Conservation (phyloP, 202 grass and related monocot species). For the Setaria italica region DNA sequence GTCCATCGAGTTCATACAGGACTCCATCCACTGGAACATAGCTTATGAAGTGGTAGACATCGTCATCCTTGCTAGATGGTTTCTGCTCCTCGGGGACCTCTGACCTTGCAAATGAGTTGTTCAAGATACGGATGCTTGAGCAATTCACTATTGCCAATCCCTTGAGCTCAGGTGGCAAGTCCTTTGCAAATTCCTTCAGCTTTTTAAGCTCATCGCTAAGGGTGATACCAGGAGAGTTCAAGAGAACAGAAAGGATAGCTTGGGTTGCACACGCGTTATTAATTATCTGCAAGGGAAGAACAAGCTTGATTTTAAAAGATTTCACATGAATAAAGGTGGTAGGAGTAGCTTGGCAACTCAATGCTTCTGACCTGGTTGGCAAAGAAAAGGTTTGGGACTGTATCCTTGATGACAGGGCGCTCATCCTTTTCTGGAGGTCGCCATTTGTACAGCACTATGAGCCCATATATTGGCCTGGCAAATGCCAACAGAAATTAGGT, state of each 20-base stretch:
- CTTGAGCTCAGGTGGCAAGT: conserved; percentile 87
- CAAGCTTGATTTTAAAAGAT: conserved; percentile 14
- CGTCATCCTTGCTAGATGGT: conserved; percentile 63
- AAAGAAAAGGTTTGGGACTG: conserved; percentile 84
- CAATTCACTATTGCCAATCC: conserved; percentile 72
- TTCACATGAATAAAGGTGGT: background rate
- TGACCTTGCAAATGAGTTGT: conserved; percentile 70
- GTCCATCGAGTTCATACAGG: conserved; percentile 63
- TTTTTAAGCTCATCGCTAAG: conserved; percentile 76
- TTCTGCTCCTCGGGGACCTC: conserved; percentile 69
- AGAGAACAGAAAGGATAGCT: conserved; percentile 89
- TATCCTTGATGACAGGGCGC: conserved; percentile 64
- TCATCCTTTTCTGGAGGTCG: conserved; percentile 67
- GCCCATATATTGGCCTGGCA: conserved; percentile 78
- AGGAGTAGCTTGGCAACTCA: conserved; percentile 6
- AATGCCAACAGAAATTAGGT: conserved; percentile 23
- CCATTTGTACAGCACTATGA: conserved; percentile 83
- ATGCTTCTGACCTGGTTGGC: conserved; percentile 74
- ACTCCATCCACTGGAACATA: conserved; percentile 61
- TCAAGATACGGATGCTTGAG: conserved; percentile 61
- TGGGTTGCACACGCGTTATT: conserved; percentile 94
- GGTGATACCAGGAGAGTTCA: conserved; percentile 79
- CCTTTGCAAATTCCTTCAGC: conserved; percentile 88
- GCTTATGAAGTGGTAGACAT: conserved; percentile 87
- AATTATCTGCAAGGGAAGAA: conserved; percentile 71